Conservation (phyloP, 176 grass and related monocot species). For the Hordeum marinum region DNA sequence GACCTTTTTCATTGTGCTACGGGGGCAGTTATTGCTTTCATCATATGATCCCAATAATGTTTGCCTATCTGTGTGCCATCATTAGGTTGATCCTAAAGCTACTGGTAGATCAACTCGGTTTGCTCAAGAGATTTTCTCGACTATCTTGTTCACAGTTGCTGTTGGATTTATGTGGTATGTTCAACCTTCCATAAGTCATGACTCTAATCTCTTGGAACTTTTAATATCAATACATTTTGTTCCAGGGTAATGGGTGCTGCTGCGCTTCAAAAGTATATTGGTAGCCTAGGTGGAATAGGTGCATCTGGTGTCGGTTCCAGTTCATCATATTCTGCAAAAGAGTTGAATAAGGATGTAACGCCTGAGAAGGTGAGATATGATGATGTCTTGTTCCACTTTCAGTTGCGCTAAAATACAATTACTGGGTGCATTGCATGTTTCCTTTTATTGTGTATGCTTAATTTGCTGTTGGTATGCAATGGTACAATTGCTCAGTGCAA, state of each 20-base stretch:
- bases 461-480: not conserved
- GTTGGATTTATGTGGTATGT: constrained; percentile 83
- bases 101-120: constrained; percentile 77
- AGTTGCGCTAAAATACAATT: not conserved
- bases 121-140: constrained; percentile 81
- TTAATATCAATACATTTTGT: constrained; percentile 28
- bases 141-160: constrained; percentile 75
- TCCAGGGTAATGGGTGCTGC: constrained; percentile 77
- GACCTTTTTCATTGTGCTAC: not conserved
- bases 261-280: constrained; percentile 83
- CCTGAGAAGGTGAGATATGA: constrained; percentile 77
- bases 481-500: not conserved
- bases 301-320: constrained; percentile 81
- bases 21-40: constrained; percentile 20
- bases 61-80: constrained; percentile 29
- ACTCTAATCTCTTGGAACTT: constrained; percentile 4
- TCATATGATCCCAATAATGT: constrained; percentile 5
- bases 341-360: constrained; percentile 88
- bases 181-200: constrained; percentile 16
- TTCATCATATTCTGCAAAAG: constrained; percentile 83
- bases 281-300: constrained; percentile 87
- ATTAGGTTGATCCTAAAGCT: constrained; percentile 93
- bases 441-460: not conserved
- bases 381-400: not conserved
- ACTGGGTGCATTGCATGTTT: not conserved